Evolutionary conservation across 306 rosid genomes (phyloP), one percentile per base, ranked within the genome.

Genomic region (Gleditsia sinensis): DNA sequence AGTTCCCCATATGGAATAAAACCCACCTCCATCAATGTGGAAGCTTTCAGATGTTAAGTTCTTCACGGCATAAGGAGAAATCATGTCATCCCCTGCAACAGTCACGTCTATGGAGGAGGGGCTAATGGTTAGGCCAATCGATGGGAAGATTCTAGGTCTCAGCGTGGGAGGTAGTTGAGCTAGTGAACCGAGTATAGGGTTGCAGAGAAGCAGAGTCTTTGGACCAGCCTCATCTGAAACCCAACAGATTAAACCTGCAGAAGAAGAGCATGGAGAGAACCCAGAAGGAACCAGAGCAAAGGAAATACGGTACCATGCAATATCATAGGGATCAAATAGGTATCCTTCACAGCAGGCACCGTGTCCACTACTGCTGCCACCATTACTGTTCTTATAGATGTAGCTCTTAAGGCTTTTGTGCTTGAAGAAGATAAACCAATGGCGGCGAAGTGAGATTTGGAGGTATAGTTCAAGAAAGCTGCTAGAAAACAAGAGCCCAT

Each of bases 371-470:
- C 3, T 28, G 14, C 42, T 23, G 1, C 72, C 61, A 67, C 30
- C 7, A 3, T 25, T 83, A 59, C 39, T 81, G 82, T 77, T 86
- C 24, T 79, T 82, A 80, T 82, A 85, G 17, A 85, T 79, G 81
- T 80, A 78, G 72, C 74, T 88, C 17, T 83, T 86, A 67, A 76
- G 80, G 77, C 40, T 72, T 33, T 87, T 87, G 78, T 78, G 88
- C 72, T 85, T 88, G 91, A 95, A 95, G 88, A 92, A 95, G 4
- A 95, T 48, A 83, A 95, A 95, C 93, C 96, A 95, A 56, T 88
- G 89, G 72, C 62, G 87, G 72, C 74, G 78, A 0, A 88, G 96
- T 0, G 90, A 82, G 19, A 92, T 45, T 72, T 86, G 93, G 50
- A 95, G 93, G 83, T 88, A 85, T 4, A 90, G 42, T 67, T 95